Evolutionary conservation across 2,329 filamentous ascomycete genomes (phyloP).

Genomic region (Diaporthe sp.): DNA sequence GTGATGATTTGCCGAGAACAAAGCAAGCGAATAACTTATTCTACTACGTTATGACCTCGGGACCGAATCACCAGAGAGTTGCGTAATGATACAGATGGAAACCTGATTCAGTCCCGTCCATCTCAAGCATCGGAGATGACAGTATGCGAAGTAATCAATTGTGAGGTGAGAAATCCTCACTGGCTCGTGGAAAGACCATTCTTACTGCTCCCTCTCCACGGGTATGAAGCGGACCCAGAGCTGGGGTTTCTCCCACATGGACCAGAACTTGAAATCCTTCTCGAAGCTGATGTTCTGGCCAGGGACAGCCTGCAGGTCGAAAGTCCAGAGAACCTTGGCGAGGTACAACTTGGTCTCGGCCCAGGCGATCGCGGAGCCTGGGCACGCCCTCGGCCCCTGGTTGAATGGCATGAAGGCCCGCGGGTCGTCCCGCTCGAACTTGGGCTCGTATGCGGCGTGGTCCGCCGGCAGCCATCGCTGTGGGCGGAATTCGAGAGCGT

Average conservation of each 20-base stretch:
- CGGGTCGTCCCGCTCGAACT: background rate
- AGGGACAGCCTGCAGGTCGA: background rate
- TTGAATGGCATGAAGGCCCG: constrained; percentile 14
- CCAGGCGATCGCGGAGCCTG: background rate
- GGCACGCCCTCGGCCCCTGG: constrained; percentile 10
- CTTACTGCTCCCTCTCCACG: background rate
- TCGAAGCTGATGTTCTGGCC: background rate
- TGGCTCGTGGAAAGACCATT: too few relatives aligned
- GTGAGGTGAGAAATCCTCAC: too few relatives aligned
- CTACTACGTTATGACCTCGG: too few relatives aligned
- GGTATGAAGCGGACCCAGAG: background rate
- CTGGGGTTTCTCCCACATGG: background rate
- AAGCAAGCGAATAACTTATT: too few relatives aligned
- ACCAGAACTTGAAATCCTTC: background rate
- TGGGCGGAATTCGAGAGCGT: too few relatives aligned
- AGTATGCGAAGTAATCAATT: too few relatives aligned
- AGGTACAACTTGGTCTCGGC: background rate
- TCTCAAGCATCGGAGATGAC: too few relatives aligned
- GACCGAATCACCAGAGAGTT: too few relatives aligned
- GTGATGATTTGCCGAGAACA: too few relatives aligned
- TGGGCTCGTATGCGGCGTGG: constrained; percentile 1
- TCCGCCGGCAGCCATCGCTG: too few relatives aligned
- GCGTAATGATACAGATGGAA: too few relatives aligned
- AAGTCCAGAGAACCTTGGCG: background rate
- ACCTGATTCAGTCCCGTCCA: too few relatives aligned